Evolutionary conservation across 352 stramenopile genomes (phyloP).

Genomic region (Blastocystis sp.): DNA sequence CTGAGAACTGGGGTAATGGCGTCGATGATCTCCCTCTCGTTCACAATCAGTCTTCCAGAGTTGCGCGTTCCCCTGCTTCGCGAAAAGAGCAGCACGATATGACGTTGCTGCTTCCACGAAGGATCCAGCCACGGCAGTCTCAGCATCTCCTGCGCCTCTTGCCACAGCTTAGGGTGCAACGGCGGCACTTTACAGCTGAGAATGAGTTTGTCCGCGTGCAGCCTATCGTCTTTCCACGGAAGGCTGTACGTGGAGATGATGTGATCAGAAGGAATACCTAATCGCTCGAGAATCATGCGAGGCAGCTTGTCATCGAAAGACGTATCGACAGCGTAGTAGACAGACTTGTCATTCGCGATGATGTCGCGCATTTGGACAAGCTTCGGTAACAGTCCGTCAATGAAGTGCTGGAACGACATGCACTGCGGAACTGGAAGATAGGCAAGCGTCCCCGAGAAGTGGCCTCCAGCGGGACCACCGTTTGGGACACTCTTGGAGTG

Average conservation of each 20-base stretch:
- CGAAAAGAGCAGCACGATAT: constrained; percentile 54
- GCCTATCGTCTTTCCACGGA: background rate
- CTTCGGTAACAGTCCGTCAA: constrained; percentile 51
- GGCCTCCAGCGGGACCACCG: background rate
- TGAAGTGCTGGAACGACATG: constrained; percentile 58
- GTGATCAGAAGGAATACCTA: background rate
- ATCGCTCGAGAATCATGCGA: background rate
- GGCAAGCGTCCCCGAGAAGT: background rate
- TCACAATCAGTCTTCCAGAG: constrained; percentile 10
- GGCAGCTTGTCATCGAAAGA: constrained; percentile 9
- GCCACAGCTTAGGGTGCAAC: constrained; percentile 60
- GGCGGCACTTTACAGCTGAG: constrained; percentile 43
- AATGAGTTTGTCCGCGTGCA: constrained; percentile 35
- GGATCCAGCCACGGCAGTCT: constrained; percentile 23
- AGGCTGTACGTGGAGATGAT: background rate
- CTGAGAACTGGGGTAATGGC: background rate
- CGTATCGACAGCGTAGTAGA: constrained; percentile 9
- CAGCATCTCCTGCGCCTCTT: constrained; percentile 39
- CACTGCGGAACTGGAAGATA: constrained; percentile 28
- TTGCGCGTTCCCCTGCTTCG: constrained; percentile 38
- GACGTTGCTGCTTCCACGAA: constrained; percentile 9
- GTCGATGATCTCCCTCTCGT: background rate
- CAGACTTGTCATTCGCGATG: background rate
- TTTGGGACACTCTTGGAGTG: constrained; percentile 22
- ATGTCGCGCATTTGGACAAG: constrained; percentile 31